Evolutionary conservation across 2,329 filamentous ascomycete genomes (phyloP).

Genomic region (Cryphonectria nitschkei): DNA sequence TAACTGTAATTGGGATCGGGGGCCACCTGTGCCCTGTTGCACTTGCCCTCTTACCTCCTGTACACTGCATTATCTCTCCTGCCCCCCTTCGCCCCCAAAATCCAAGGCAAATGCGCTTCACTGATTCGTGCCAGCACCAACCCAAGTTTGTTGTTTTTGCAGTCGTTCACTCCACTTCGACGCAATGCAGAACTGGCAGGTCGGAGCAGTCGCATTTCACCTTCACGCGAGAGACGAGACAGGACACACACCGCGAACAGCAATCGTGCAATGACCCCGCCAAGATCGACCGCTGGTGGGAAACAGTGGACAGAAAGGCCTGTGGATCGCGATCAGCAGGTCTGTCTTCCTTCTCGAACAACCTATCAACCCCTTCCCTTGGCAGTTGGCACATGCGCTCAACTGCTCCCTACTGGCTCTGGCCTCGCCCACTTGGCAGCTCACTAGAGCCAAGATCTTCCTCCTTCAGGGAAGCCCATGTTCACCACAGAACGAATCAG

Average conservation of each 20-base stretch:
- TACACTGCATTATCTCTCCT: conserved; percentile 16
- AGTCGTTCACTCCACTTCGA: not conserved
- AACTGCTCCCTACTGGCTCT: conserved; percentile 13
- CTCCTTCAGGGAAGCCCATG: conserved; percentile 4
- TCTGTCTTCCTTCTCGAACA: not conserved
- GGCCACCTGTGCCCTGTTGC: not conserved
- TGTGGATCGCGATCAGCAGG: conserved; percentile 20
- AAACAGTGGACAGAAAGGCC: not conserved
- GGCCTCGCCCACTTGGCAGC: conserved; percentile 22
- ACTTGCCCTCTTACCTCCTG: not conserved
- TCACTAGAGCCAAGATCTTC: conserved; percentile 23
- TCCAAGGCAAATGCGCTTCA: not conserved
- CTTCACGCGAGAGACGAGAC: not conserved
- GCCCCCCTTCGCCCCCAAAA: not conserved
- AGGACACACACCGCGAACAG: not conserved
- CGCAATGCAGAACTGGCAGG: conserved; percentile 13
- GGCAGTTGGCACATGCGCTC: not conserved
- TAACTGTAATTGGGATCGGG: not conserved
- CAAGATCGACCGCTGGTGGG: not conserved
- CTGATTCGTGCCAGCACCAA: conserved; percentile 2
- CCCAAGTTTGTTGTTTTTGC: not conserved
- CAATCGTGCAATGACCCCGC: not conserved
- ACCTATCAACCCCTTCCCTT: conserved; percentile 14
- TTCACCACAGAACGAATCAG: conserved; percentile 17
- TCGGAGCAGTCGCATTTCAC: not conserved